Evolutionary conservation across 139 green algal species (phyloP), one percentile per base, ranked within the genome.

Genomic region (Nannochloris sp.): DNA sequence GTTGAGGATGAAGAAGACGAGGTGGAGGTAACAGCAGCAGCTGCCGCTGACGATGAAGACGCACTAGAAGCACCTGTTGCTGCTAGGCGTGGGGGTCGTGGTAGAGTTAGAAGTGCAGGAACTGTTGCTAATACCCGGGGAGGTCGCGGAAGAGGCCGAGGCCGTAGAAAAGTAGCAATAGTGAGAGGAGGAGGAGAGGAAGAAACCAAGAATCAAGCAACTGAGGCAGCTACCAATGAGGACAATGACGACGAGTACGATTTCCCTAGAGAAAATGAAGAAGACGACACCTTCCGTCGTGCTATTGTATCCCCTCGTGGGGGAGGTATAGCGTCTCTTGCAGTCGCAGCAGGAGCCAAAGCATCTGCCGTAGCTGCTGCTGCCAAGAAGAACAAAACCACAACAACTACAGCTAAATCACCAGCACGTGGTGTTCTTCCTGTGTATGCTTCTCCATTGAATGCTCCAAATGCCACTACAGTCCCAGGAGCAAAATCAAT

Each of bases 261-360:
- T n/a, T 3, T n/a, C n/a, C 36, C 23, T 35, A n/a, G n/a, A n/a
- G 34, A 42, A 53, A n/a, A 51, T 12, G 10, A 53, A 19, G 24
- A 53, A 53, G 2, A n/a, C 19, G 19, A 53, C 3, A 53, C 8
- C 19, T 5, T 53, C 24, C 44, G 23, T 1, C 12, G 2, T 57
- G 48, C 19, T 7, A 10, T 33, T n/a, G 48, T 19, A 33, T 12
- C n/a, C 31, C n/a, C n/a, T n/a, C n/a, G n/a, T 51, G 1, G 7
- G 29, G 4, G 5, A 24, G 39, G 36, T 37, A 23, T 65, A 36
- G 65, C 54, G 31, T 27, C 34, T n/a, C 4, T 32, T 33, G 54
- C 65, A 54, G 65, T 36, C 27, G 6, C 25, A 46, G 65, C 65
- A 45, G 65, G 39, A 19, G 13, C 38, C 10, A 44, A 53, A 29